phyloP scores from a whole-genome alignment of 2,329 filamentous ascomycete genomes.

The Talaromyces sp. region DNA sequence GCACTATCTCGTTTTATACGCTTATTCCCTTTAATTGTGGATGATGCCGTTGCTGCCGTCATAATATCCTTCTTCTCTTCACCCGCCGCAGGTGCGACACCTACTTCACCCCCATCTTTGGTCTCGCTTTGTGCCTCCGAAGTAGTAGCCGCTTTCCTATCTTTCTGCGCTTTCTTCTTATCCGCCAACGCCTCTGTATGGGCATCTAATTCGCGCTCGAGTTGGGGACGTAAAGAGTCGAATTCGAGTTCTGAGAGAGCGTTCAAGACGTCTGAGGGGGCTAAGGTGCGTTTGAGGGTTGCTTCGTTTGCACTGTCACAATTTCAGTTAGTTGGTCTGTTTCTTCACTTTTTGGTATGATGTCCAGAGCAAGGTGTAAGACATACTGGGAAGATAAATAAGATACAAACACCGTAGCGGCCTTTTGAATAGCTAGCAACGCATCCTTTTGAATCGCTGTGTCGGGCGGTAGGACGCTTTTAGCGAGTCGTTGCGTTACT shows the following conservation, averaged over 20 bases:
- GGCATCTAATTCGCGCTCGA: slow-evolving; percentile 59
- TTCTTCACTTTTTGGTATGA: not conserved
- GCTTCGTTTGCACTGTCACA: slow-evolving; percentile 58
- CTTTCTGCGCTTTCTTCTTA: slow-evolving; percentile 39
- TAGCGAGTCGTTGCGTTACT: slow-evolving; percentile 61
- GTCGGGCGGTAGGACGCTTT: slow-evolving; percentile 63
- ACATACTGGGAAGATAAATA: slow-evolving; percentile 61
- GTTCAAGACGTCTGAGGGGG: slow-evolving; percentile 60
- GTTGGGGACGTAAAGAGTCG: slow-evolving; percentile 55
- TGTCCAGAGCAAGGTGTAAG: not conserved
- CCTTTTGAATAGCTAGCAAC: slow-evolving; percentile 62
- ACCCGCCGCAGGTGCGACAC: slow-evolving; percentile 15
- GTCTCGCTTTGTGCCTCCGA: slow-evolving; percentile 20
- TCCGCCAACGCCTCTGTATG: slow-evolving; percentile 40
- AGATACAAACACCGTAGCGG: slow-evolving; percentile 66
- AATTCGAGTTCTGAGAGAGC: slow-evolving; percentile 62
- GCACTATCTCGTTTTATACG: slow-evolving; percentile 24
- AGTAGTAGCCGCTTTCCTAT: slow-evolving; percentile 46
- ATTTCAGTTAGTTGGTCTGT: slow-evolving; percentile 4
- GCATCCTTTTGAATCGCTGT: slow-evolving; percentile 67
- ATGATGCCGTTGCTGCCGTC: slow-evolving; percentile 2
- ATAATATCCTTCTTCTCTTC: slow-evolving; percentile 23
- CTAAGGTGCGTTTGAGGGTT: slow-evolving; percentile 62
- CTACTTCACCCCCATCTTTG: slow-evolving; percentile 20
- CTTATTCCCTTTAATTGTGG: not conserved